A percentile compares a stretch with the other conserved stretches of the same genome.
phyloP scores from a whole-genome alignment of 306 rosid species.

The Trifolium repens region DNA sequence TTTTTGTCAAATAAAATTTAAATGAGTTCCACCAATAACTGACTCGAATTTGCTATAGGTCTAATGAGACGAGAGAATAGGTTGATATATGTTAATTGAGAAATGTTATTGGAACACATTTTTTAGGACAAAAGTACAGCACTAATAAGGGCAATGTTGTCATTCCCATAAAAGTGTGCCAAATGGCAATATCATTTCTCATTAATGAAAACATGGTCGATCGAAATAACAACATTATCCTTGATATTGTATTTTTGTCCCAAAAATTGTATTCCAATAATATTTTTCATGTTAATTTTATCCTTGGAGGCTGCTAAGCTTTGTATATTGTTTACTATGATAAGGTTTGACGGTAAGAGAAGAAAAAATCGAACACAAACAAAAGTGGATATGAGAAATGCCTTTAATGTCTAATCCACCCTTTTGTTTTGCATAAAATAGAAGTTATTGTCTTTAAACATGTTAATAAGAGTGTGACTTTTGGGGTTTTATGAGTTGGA shows the following conservation, averaged over 20 bases:
- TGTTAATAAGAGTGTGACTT: slow-evolving; percentile 33
- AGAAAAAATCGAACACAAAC: slow-evolving; percentile 27
- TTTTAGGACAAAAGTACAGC: no score
- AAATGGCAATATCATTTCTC: no score
- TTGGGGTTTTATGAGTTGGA: slow-evolving; percentile 35
- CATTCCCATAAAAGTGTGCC: no score
- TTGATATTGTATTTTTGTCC: no score
- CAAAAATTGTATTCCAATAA: not conserved
- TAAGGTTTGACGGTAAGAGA: slow-evolving; percentile 22
- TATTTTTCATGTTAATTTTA: slow-evolving; percentile 25
- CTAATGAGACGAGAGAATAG: not conserved
- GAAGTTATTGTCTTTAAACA: slow-evolving; percentile 43
- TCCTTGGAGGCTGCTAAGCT: slow-evolving; percentile 29
- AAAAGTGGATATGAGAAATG: slow-evolving; percentile 29
- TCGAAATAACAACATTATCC: no score
- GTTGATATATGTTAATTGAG: no score
- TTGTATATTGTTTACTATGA: not conserved
- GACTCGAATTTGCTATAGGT: no score
- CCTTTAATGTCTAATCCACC: slow-evolving; percentile 31
- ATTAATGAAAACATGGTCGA: no score
- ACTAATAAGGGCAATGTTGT: no score
- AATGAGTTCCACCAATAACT: no score
- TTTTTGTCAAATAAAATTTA: no score
- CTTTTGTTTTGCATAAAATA: slow-evolving; percentile 19
- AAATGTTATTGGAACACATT: no score